A percentile compares a stretch with the other conserved stretches of the same genome.
These are phyloP conservation scores for Daldinia decipiens DNA, from an alignment of 495 filamentous ascomycete genomes.

Conservation along the genomic window DNA sequence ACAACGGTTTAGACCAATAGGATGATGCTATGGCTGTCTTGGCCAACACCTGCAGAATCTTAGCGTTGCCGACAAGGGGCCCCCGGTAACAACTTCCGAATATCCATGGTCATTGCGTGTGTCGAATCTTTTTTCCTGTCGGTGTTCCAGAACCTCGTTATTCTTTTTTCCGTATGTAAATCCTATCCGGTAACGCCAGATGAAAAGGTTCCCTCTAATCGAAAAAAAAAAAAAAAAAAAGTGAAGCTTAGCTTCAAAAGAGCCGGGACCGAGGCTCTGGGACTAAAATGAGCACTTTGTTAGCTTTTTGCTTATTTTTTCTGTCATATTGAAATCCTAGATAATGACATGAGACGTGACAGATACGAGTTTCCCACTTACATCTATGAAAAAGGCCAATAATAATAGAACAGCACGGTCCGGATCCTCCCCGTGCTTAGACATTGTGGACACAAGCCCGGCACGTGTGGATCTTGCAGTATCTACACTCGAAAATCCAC, in stretches of 20 bases:
- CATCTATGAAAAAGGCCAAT: slow-evolving; percentile 20
- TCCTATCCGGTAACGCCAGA: slow-evolving; percentile 37
- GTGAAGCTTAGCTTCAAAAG: slow-evolving; percentile 25
- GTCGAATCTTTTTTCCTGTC: slow-evolving; percentile 32
- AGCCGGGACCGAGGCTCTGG: slow-evolving; percentile 18
- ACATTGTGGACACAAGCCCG: slow-evolving; percentile 70
- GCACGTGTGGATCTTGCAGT: slow-evolving; percentile 82
- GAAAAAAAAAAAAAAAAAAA: slow-evolving; percentile 21
- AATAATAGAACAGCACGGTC: slow-evolving; percentile 26
- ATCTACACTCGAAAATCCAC: slow-evolving; percentile 82
- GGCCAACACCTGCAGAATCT: slow-evolving; percentile 39
- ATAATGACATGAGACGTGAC: slow-evolving; percentile 42
- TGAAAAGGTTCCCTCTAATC: slow-evolving; percentile 30
- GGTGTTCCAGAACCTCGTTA: slow-evolving; percentile 31
- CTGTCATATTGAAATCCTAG: slow-evolving; percentile 29
- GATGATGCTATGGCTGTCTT: slow-evolving; percentile 31
- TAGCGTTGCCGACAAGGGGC: slow-evolving; percentile 37
- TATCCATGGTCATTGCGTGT: slow-evolving; percentile 38
- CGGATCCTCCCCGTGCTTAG: slow-evolving; percentile 45
- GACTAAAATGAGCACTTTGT: slow-evolving; percentile 26
- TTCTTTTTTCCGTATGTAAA: slow-evolving; percentile 30
- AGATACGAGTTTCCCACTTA: slow-evolving; percentile 31
- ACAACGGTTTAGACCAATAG: slow-evolving; percentile 36
- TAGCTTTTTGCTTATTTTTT: slow-evolving; percentile 28
- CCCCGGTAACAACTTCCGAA: slow-evolving; percentile 35